Evolutionary conservation across 306 rosid genomes (phyloP).

Genomic region (Trifolium fragiferum): DNA sequence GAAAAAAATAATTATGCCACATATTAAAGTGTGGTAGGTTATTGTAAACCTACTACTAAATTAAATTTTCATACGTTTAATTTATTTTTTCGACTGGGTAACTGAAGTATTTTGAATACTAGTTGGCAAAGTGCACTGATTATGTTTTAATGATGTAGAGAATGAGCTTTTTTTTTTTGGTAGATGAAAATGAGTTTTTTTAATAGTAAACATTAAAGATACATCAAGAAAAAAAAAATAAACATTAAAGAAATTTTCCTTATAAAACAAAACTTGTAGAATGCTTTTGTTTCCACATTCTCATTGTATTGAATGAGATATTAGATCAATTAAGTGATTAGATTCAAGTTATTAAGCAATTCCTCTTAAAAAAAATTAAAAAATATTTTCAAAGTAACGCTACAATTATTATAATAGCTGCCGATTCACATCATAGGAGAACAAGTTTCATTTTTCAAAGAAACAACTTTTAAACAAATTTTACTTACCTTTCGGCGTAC

Average conservation of each 20-base stretch:
- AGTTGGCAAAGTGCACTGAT: slow-evolving; percentile 5
- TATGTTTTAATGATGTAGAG: slow-evolving; percentile 21
- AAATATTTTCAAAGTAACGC: too few relatives aligned
- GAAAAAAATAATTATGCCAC: background rate
- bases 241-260: too few relatives aligned
- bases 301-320: slow-evolving; percentile 19
- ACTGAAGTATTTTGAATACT: background rate
- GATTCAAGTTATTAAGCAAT: too few relatives aligned
- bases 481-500: too few relatives aligned
- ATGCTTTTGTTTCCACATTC: background rate
- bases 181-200: background rate
- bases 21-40: slow-evolving; percentile 36
- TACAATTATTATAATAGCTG: too few relatives aligned
- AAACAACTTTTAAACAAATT: too few relatives aligned
- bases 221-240: too few relatives aligned
- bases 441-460: too few relatives aligned
- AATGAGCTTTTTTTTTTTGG: too few relatives aligned
- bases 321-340: slow-evolving; percentile 8
- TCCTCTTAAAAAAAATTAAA: too few relatives aligned
- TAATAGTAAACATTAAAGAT: background rate
- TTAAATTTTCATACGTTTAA: slow-evolving; percentile 14
- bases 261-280: too few relatives aligned
- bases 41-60: slow-evolving; percentile 34
- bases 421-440: too few relatives aligned
- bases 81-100: background rate